Percentiles rank a stretch among this genome's conserved stretches.
phyloP scores from a whole-genome alignment of 2,329 filamentous ascomycete species.

The Corynespora cassiicola region DNA sequence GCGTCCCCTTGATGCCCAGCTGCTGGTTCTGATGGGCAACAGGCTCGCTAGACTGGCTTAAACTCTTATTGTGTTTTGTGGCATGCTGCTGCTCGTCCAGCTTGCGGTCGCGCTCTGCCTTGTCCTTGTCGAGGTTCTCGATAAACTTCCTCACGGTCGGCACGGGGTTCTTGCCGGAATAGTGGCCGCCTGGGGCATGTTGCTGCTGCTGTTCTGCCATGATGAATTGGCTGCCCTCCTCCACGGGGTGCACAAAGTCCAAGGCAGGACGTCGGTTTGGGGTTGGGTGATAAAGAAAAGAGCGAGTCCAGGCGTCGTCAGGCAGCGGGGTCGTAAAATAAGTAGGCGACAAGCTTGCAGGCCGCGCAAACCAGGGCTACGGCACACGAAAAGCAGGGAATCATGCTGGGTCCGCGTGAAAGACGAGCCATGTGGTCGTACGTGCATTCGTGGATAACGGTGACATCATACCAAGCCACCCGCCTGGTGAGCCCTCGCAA shows the following conservation, averaged over 20 bases:
- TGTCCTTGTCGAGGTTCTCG: slow-evolving; percentile 77
- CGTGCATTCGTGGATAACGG: slow-evolving; percentile 2
- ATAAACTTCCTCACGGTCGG: slow-evolving; percentile 89
- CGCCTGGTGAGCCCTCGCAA: too few relatives aligned
- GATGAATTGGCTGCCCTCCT: slow-evolving; percentile 15
- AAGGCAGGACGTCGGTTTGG: slow-evolving; percentile 5
- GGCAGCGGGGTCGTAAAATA: slow-evolving; percentile 9
- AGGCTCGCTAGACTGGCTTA: slow-evolving; percentile 39
- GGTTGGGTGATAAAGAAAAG: slow-evolving; percentile 3
- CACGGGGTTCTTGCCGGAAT: slow-evolving; percentile 82
- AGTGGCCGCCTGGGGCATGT: slow-evolving; percentile 67
- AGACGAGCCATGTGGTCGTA: slow-evolving; percentile 4
- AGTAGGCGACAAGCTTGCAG: slow-evolving; percentile 2
- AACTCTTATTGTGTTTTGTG: slow-evolving; percentile 55
- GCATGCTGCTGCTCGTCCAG: slow-evolving; percentile 66
- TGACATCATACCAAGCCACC: slow-evolving; percentile 26
- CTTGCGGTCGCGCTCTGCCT: slow-evolving; percentile 73
- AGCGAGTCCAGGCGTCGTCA: slow-evolving; percentile 1
- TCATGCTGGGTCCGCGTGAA: slow-evolving; percentile 6
- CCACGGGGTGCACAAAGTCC: slow-evolving; percentile 6
- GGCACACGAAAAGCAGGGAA: slow-evolving; percentile 21
- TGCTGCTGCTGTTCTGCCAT: slow-evolving; percentile 57
- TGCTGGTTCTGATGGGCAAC: slow-evolving; percentile 56
- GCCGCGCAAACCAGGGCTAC: slow-evolving; percentile 2
- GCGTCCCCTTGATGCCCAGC: slow-evolving; percentile 52